Evolutionary conservation across 108 stramenopile species (phyloP), one percentile per base, ranked within the genome.

Genomic region (Epithemia pelagica): DNA sequence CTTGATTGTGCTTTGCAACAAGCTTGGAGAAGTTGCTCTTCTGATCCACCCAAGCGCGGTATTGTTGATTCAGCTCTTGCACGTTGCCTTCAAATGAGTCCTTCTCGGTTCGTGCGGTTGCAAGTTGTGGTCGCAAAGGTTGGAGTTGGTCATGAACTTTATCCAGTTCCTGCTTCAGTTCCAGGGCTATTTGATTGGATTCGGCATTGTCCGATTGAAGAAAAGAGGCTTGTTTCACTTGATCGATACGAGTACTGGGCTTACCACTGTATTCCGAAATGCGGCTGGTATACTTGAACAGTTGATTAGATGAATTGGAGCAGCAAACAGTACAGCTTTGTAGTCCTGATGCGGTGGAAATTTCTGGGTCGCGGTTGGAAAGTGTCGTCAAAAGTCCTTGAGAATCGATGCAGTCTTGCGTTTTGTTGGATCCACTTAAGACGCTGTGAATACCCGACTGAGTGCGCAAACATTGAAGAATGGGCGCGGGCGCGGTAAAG

Each of bases 371-470:
- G 37, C 37, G 65, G 29, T 72, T 32, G 28, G 81, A 68, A 33
- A 93, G 67, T 46, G 66, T 77, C 10, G 78, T 71, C 26, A 76
- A 46, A 21, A 90, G 64, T 30, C 71, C 78, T 23, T 71, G 62
- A 29, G 72, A 74, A 54, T 85, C 83, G 28, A 95, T 31, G 30
- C 77, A 75, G 8, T 76, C 63, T 58, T 84, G 79, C 0, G 91
- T 86, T 23, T 64, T 59, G 0, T 92, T 91, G 27, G 70, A 70
- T 53, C 95, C 95, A 25, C 92, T 72, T 22, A 96, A 59, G 2
- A 89, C 90, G 27, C 71, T 78, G 65, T 96, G 79, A 8, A 94
- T 82, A 37, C 67, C 59, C 54, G 88, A 76, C 26, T 37, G 64
- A 0, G 61, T 68, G 18, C 81, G 68, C 52, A 96, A 80, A 8